Evolutionary conservation across 2,329 filamentous ascomycete genomes (phyloP), one percentile per base, ranked within the genome.

Genomic region (Penicillium sp.): DNA sequence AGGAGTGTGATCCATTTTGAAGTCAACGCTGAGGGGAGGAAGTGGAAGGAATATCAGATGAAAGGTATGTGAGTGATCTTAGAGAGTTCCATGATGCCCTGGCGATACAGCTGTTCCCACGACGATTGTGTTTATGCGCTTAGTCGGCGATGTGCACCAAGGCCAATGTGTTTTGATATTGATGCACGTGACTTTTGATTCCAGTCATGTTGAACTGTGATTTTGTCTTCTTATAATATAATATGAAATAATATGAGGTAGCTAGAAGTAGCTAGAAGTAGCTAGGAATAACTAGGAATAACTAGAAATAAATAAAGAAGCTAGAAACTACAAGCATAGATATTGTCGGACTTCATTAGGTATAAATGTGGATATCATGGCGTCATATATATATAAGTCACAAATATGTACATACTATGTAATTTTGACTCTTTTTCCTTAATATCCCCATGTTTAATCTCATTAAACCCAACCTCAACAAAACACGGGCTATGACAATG

Each of bases 401-500:
- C 28, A 33, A 14, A 5, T 26, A 35, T 44, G 37, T 43, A 35
- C n/a, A 11, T 26, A 28, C 48, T 33, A 50, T 43, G 48, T 50
- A 50, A 50, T 50, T 17, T 17, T 11, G 10, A 10, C 16, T 9
- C 16, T 16, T 16, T 10, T n/a, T 16, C 8, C 12, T 17, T 28
- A 11, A 40, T 19, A 25, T 3, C 14, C 17, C 16, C 6, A 44
- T 52, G 53, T 26, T 40, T 4, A 26, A 9, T 12, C 14, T 44
- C 1, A 5, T 46, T 9, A 28, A 22, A 31, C 25, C 36, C 12
- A 35, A 48, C 35, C 8, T 11, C 9, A 33, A 5, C 31, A 58
- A 47, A 47, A 54, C 19, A 55, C 65, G 46, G 47, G 37, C 49
- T 28, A 46, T 60, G 25, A 64, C 60, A 57, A 97, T 99, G 94